Evolutionary conservation across 163 green algal genomes (phyloP), one percentile per base, ranked within the genome.

Genomic region (Picocystis sp.): DNA sequence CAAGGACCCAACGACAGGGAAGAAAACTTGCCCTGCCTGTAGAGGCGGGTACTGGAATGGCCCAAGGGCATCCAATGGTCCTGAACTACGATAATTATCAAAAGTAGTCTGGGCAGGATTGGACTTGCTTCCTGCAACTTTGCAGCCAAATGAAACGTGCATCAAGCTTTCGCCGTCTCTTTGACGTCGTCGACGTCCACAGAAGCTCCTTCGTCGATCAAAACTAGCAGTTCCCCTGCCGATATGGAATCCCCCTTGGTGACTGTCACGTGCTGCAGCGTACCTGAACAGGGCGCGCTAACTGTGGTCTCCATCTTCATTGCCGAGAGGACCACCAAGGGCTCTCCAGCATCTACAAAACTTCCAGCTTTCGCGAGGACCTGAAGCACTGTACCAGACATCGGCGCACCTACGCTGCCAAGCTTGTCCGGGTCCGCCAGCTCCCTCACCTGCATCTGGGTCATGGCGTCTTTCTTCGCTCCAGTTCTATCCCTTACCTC

Each of bases 231-330:
- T 61, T 92, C 82, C 12, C 80, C 82, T 3, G 76, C 75, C 41
- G 81, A 77, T 19, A 87, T 54, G 2, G 64, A 52, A 54, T 90
- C 78, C 49, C 62, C 68, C 61, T 65, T 62, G 11, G 67, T 58
- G 3, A 78, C 58, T 1, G 75, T 73, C 19, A 88, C 73, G 60
- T 94, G 84, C 22, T 66, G 70, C 3, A 93, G 63, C 0, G 71
- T 57, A 41, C 86, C 86, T 33, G 57, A 52, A 17, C 73, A 65
- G 1, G 84, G 81, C 19, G 82, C 77, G n/a, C 66, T 72, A 17
- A 95, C 79, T 2, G 70, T 73, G 0, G 84, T 95, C 73, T 95
- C 86, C 86, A 95, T 95, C 75, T 95, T 95, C 86, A 95, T 95
- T 10, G 86, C 86, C 21, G 53, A 78, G 64, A 94, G 72, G 49